phyloP scores from a whole-genome alignment of 495 filamentous ascomycete genomes.

The Hypoxylon intermedium region DNA sequence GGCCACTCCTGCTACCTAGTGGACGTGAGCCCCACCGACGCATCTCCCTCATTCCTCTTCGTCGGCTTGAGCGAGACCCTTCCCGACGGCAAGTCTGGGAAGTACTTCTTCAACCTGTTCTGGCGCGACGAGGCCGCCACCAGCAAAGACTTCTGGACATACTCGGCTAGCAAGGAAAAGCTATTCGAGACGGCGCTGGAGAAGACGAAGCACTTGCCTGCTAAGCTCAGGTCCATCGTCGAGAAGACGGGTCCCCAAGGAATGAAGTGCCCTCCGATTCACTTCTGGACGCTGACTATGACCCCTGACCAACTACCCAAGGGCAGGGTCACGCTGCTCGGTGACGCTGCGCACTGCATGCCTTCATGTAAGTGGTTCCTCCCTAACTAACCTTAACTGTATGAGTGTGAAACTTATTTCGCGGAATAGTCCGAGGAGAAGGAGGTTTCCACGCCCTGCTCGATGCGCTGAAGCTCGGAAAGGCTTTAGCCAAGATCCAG shows the following conservation, averaged over 20 bases:
- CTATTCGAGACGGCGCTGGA: slow-evolving; percentile 30
- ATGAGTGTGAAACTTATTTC: background rate
- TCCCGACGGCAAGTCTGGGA: slow-evolving; percentile 35
- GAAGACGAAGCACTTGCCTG: slow-evolving; percentile 32
- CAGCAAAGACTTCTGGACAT: slow-evolving; percentile 32
- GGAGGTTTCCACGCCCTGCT: slow-evolving; percentile 35
- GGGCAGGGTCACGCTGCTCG: slow-evolving; percentile 52
- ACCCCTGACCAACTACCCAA: slow-evolving; percentile 34
- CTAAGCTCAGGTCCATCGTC: slow-evolving; percentile 30
- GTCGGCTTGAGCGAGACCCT: slow-evolving; percentile 30
- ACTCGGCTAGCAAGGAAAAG: slow-evolving; percentile 29
- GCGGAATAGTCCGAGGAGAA: slow-evolving; percentile 28
- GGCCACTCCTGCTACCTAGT: slow-evolving; percentile 35
- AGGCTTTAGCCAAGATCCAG: slow-evolving; percentile 9
- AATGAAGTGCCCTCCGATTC: slow-evolving; percentile 26
- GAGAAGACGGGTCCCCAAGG: slow-evolving; percentile 29
- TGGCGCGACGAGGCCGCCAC: slow-evolving; percentile 33
- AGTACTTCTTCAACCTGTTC: slow-evolving; percentile 38
- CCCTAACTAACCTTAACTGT: background rate
- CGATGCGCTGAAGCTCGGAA: slow-evolving; percentile 33
- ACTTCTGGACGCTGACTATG: slow-evolving; percentile 31
- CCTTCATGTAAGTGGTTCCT: slow-evolving; percentile 54
- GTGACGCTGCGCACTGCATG: slow-evolving; percentile 65
- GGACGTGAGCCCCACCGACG: slow-evolving; percentile 21
- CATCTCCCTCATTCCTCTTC: slow-evolving; percentile 31